These are phyloP conservation scores for Mortierella antarctica DNA, from an alignment of 192 early-diverging fungal genomes.

Conservation along the genomic window DNA sequence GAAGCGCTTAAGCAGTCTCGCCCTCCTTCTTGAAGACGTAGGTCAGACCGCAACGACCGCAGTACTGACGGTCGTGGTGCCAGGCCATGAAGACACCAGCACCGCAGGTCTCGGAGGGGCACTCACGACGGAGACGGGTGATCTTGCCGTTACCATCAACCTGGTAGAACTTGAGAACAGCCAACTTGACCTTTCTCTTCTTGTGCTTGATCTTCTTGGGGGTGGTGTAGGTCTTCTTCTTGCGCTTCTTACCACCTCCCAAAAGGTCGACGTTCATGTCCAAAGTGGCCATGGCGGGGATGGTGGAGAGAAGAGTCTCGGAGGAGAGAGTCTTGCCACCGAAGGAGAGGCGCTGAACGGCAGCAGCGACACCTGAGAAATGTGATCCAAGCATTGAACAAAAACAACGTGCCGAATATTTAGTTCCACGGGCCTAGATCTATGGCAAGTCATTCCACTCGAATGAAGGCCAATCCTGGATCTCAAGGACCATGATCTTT, in stretches of 20 bases:
- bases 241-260: slow-evolving; percentile 98
- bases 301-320: slow-evolving; percentile 35
- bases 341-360: slow-evolving; percentile 69
- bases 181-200: slow-evolving; percentile 99
- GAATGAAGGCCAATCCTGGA: not conserved
- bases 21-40: slow-evolving; percentile 92
- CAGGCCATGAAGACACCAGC: slow-evolving; percentile 99
- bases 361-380: slow-evolving; percentile 66
- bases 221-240: slow-evolving; percentile 99
- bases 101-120: slow-evolving; percentile 96
- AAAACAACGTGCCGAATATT: not conserved
- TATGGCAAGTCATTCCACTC: not conserved
- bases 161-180: slow-evolving; percentile 99
- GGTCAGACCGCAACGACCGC: slow-evolving; percentile 95
- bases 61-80: slow-evolving; percentile 99
- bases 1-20: slow-evolving; percentile 52
- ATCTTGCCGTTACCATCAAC: slow-evolving; percentile 97
- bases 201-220: slow-evolving; percentile 99
- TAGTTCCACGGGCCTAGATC: not conserved
- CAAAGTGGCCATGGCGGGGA: slow-evolving; percentile 55
- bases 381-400: not conserved
- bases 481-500: not conserved
- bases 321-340: slow-evolving; percentile 59
- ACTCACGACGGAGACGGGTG: slow-evolving; percentile 98
- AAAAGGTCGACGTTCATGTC: slow-evolving; percentile 66